phyloP scores from a whole-genome alignment of 106 monocot genomes.

The Vanilla planifolia region DNA sequence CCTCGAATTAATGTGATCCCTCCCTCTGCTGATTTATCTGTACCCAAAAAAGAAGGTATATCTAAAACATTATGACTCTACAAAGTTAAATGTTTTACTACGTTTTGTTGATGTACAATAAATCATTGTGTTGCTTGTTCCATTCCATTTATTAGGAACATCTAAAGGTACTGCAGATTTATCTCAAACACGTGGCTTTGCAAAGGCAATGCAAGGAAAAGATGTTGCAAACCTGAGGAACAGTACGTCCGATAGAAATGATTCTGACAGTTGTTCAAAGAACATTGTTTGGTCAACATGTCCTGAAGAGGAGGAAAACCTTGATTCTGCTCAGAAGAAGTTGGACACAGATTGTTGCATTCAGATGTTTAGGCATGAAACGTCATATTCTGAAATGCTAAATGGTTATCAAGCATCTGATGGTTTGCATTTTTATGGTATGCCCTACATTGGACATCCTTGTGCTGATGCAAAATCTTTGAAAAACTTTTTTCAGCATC shows the following conservation, averaged over 20 bases:
- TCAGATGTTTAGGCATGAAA: background rate
- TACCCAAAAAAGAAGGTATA: conserved; percentile 44
- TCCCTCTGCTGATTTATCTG: conserved; percentile 37
- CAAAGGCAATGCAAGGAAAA: background rate
- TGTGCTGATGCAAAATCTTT: background rate
- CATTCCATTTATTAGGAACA: background rate
- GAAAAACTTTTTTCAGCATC: background rate
- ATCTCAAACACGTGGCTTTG: background rate
- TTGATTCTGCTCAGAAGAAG: background rate
- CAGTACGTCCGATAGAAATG: background rate
- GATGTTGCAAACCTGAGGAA: background rate
- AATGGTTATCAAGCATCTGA: background rate
- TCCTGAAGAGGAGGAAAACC: background rate
- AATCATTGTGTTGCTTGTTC: background rate
- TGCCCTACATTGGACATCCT: background rate
- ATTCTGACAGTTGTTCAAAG: background rate
- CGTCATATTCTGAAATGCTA: background rate
- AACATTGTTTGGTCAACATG: background rate
- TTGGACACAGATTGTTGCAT: background rate
- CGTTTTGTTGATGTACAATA: background rate
- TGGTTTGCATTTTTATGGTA: background rate
- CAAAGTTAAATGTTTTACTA: background rate
- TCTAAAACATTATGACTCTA: background rate
- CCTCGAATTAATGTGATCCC: conserved; percentile 22
- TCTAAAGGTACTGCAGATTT: background rate